Conservation (phyloP, 164 flowering plant species). For the Vitis riparia region DNA sequence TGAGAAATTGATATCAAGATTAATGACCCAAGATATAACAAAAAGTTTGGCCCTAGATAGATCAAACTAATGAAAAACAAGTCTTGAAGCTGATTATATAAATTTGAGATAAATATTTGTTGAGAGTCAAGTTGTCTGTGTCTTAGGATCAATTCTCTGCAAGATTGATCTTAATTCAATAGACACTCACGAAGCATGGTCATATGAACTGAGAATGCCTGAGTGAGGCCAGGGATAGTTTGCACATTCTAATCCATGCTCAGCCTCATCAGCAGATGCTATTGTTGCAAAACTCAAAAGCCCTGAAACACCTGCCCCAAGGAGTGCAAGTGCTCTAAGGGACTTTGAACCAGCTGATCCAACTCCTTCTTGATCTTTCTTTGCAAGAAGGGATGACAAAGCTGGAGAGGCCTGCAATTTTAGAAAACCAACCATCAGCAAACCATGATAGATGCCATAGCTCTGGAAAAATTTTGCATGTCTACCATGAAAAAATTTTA, state of each 20-base stretch:
- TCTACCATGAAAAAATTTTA: no score
- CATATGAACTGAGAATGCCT: slow-evolving; percentile 95
- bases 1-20: neutral
- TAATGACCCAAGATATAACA: no score
- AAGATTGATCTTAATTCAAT: neutral
- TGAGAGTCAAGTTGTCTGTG: neutral
- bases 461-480: no score
- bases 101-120: neutral
- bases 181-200: slow-evolving; percentile 86
- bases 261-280: slow-evolving; percentile 94
- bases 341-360: slow-evolving; percentile 57
- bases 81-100: no score
- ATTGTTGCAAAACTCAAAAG: slow-evolving; percentile 64
- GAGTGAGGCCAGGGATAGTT: slow-evolving; percentile 97
- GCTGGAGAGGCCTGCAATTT: slow-evolving; percentile 57
- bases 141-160: neutral
- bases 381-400: slow-evolving; percentile 48
- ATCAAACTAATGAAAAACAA: no score
- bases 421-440: neutral
- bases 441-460: no score
- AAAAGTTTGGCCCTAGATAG: no score
- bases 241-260: slow-evolving; percentile 79
- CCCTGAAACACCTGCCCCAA: slow-evolving; percentile 89
- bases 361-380: slow-evolving; percentile 52
- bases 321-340: slow-evolving; percentile 66